Evolutionary conservation across 208 protist genomes (phyloP).

Genomic region (Leishmania arabica): DNA sequence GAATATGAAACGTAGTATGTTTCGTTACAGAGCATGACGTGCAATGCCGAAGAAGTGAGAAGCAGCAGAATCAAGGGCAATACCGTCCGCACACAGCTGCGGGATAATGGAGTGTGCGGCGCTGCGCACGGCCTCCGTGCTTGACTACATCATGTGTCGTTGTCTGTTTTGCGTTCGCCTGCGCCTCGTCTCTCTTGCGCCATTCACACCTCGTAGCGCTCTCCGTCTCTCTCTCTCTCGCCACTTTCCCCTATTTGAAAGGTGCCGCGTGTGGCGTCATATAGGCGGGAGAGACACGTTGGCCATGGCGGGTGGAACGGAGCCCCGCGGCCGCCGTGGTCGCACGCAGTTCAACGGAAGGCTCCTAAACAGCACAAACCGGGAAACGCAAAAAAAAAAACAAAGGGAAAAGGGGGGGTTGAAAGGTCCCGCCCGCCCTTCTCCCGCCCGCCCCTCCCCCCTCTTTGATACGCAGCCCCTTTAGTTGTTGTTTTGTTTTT

Average conservation of each 20-base stretch:
- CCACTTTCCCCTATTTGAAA: too few relatives aligned
- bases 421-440: too few relatives aligned
- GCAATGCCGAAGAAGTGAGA: not conserved
- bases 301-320: not conserved
- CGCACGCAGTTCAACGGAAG: not conserved
- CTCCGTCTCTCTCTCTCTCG: not conserved
- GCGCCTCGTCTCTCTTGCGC: not conserved
- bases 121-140: not conserved
- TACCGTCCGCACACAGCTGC: not conserved
- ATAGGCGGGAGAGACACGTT: not conserved
- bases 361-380: not conserved
- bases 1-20: conserved; percentile 11
- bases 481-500: not conserved
- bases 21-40: conserved; percentile 5
- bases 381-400: not conserved
- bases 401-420: too few relatives aligned
- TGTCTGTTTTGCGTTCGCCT: not conserved
- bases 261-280: not conserved
- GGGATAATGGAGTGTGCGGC: not conserved
- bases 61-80: not conserved
- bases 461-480: not conserved
- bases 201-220: not conserved
- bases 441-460: not conserved
- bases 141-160: not conserved
- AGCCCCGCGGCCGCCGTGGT: not conserved